Evolutionary conservation across 331 rosid genomes (phyloP).

Genomic region (Erythrophleum ivorense): DNA sequence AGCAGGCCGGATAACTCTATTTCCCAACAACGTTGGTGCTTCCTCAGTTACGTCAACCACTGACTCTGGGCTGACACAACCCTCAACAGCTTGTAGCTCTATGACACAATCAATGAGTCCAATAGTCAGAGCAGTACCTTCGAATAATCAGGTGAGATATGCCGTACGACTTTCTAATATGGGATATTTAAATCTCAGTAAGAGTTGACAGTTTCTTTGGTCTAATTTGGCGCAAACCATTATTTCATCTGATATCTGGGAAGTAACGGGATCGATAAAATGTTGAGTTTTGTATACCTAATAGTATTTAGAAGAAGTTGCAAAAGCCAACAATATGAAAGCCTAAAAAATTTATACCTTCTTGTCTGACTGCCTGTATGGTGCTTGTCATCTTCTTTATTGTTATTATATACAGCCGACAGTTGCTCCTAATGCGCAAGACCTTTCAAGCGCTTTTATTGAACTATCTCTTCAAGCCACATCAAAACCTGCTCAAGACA

Average conservation of each 20-base stretch:
- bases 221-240: not conserved
- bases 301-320: not conserved
- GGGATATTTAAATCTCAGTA: constrained; percentile 7
- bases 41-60: constrained; percentile 41
- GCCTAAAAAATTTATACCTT: constrained; percentile 22
- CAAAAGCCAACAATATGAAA: constrained; percentile 20
- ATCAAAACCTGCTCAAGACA: constrained; percentile 51
- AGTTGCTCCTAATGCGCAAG: constrained; percentile 36
- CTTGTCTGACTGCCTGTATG: not conserved
- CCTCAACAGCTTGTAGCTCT: constrained; percentile 40
- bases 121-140: constrained; percentile 34
- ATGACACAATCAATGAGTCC: constrained; percentile 34
- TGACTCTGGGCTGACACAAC: constrained; percentile 34
- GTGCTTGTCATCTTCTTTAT: constrained; percentile 38
- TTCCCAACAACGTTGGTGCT: constrained; percentile 31
- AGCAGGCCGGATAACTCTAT: constrained; percentile 37
- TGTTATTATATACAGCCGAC: constrained; percentile 47
- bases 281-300: not conserved
- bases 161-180: constrained; percentile 9
- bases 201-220: constrained; percentile 14
- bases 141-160: constrained; percentile 60
- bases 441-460: constrained; percentile 41
- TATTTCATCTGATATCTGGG: not conserved
- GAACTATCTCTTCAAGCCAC: constrained; percentile 45
- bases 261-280: not conserved